Evolutionary conservation across 257 asterid species (phyloP).

Genomic region (Ilex asprella): DNA sequence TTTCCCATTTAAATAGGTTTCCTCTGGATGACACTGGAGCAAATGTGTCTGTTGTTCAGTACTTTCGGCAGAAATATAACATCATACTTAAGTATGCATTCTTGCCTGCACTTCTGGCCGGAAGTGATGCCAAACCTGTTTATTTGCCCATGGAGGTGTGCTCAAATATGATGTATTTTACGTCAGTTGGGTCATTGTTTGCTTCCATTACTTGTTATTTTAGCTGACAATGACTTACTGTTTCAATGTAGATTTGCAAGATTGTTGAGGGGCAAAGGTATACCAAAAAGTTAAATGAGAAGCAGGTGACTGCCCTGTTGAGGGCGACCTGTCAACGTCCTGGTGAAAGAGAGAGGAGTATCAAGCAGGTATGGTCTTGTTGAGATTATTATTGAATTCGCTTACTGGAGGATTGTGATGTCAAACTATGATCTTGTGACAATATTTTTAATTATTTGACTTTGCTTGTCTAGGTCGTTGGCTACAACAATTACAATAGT

Average conservation of each 20-base stretch:
- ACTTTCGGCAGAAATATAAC: constrained; percentile 41
- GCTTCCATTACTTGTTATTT: background rate
- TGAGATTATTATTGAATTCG: background rate
- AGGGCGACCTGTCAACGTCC: constrained; percentile 83
- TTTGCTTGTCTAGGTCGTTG: constrained; percentile 37
- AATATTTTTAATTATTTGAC: background rate
- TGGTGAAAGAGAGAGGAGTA: constrained; percentile 14
- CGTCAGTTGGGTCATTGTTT: background rate
- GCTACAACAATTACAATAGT: constrained; percentile 20
- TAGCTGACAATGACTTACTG: background rate
- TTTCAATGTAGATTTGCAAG: constrained; percentile 35
- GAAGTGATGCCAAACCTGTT: constrained; percentile 46
- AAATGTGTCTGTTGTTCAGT: constrained; percentile 33
- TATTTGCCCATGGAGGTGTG: constrained; percentile 87
- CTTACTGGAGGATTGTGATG: background rate
- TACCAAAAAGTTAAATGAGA: constrained; percentile 40
- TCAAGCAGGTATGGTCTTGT: constrained; percentile 23
- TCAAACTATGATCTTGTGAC: background rate
- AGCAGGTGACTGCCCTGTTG: constrained; percentile 57
- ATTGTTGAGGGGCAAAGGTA: constrained; percentile 64
- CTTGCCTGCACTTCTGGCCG: constrained; percentile 66
- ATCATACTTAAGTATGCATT: constrained; percentile 23
- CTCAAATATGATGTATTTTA: background rate
- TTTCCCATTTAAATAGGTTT: constrained; percentile 37
- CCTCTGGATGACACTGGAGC: constrained; percentile 33